Evolutionary conservation across 176 grass and related monocot genomes (phyloP).

Genomic region (Aegilops bicornis): DNA sequence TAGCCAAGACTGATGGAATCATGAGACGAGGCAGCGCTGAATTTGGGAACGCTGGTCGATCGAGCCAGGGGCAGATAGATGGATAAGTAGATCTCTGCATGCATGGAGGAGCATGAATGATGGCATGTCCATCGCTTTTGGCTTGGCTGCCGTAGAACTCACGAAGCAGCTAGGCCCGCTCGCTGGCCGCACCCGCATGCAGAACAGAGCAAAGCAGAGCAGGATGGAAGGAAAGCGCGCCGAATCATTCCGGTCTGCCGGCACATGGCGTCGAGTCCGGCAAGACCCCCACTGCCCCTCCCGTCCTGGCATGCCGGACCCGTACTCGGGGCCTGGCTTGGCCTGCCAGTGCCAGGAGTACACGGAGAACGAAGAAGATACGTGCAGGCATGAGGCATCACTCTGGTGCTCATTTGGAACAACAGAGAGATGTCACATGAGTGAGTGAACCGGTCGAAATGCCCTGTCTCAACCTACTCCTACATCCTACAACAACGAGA

Average conservation of each 20-base stretch:
- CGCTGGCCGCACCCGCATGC: background rate
- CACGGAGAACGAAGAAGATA: too few species aligned
- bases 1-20: background rate
- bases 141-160: background rate
- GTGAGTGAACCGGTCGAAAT: too few species aligned
- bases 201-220: background rate
- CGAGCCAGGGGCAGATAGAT: background rate
- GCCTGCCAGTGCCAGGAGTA: too few species aligned
- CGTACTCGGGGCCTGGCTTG: too few species aligned
- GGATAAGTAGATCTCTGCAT: background rate
- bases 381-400: background rate
- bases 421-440: background rate
- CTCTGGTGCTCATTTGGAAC: background rate
- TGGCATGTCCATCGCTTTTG: slow-evolving; percentile 12
- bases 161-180: background rate
- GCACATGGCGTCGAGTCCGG: background rate
- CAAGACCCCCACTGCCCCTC: background rate
- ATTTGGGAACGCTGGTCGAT: background rate
- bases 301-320: too few species aligned
- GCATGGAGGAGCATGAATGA: background rate
- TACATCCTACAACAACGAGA: too few species aligned
- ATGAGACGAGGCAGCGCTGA: background rate
- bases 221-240: background rate
- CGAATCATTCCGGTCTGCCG: slow-evolving; percentile 31
- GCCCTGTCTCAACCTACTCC: too few species aligned